Evolutionary conservation across 208 protist genomes (phyloP), one percentile per base, ranked within the genome.

Genomic region (Crithidia mellificae): DNA sequence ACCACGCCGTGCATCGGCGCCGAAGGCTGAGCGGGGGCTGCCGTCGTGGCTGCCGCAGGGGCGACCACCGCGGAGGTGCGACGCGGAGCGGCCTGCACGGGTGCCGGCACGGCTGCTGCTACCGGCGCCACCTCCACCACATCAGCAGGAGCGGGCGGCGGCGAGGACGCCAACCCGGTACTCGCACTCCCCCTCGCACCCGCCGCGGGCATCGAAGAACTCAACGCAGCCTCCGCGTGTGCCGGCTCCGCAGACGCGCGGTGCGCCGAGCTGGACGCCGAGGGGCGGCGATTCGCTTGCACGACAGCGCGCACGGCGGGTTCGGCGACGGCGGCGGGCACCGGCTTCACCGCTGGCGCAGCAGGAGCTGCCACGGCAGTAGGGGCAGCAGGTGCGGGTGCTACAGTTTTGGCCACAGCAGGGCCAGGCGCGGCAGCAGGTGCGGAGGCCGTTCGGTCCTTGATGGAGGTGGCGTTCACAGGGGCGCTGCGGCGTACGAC

Each of bases 251-350:
- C 19, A 8, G 56, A 6, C 3, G 56, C 17, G 1, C 34, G 7
- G 12, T 34, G 41, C 0, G 44, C n/a, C 8, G 58, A 54, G 30
- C 27, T 9, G 46, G 58, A 64, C 6, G 56, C n/a, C 22, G 58
- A 64, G n/a, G 24, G 58, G 15, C 56, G 56, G 17, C 38, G 38
- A 15, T 43, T 27, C 12, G 58, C 46, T n/a, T 64, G 58, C 46
- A 54, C 58, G 20, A 15, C 46, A 3, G 46, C 17, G n/a, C 44
- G 58, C 19, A 29, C 30, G 58, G 32, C 12, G 8, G 41, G 58
- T 46, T 64, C 58, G 4, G 17, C 46, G 19, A n/a, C 46, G 19
- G 46, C 36, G 19, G 19, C 14, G n/a, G 58, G 46, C 1, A 19
- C 27, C 11, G 58, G 44, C 32, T 64, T 64, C 29, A 64, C 46